phyloP scores from a whole-genome alignment of 2,329 filamentous ascomycete genomes.

The Aulographum hederae region DNA sequence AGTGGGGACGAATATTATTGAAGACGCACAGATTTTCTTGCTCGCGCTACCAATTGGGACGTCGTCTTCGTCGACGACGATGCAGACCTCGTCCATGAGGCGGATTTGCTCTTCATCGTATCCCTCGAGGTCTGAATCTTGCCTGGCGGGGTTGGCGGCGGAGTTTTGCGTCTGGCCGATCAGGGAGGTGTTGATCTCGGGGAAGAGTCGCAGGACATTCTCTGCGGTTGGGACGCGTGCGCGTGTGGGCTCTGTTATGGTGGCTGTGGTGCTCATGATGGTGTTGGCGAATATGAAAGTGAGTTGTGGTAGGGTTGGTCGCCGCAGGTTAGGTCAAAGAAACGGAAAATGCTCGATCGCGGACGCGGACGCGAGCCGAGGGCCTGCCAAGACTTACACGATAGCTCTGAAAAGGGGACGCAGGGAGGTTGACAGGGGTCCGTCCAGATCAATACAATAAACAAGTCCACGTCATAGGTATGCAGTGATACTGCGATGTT shows the following conservation, averaged over 20 bases:
- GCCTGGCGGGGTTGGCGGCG: conserved; percentile 17
- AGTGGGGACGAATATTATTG: not conserved
- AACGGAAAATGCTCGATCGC: no score
- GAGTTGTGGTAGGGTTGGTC: no score
- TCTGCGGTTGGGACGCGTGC: no score
- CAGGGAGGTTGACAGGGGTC: no score
- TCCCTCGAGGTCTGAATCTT: conserved; percentile 56
- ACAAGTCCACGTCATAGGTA: no score
- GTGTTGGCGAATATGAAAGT: no score
- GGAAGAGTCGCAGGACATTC: conserved; percentile 74
- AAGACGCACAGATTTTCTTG: conserved; percentile 74
- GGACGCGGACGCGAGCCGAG: no score
- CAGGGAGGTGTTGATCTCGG: conserved; percentile 51
- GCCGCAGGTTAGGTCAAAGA: no score
- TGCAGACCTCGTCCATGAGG: conserved; percentile 97
- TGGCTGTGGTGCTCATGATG: conserved; percentile 7
- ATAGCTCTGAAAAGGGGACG: no score
- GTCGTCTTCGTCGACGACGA: conserved; percentile 86
- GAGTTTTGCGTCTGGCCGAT: conserved; percentile 41
- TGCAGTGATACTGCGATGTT: no score
- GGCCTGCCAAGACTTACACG: no score
- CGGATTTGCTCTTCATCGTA: conserved; percentile 97
- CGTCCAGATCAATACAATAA: no score
- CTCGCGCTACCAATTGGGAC: conserved; percentile 84
- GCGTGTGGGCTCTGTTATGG: conserved; percentile 38